Percentiles rank a stretch among this genome's conserved stretches.
These are phyloP conservation scores for Pyrenophora tritici-repentis DNA, from an alignment of 2,329 filamentous ascomycete genomes.

Conservation along the genomic window DNA sequence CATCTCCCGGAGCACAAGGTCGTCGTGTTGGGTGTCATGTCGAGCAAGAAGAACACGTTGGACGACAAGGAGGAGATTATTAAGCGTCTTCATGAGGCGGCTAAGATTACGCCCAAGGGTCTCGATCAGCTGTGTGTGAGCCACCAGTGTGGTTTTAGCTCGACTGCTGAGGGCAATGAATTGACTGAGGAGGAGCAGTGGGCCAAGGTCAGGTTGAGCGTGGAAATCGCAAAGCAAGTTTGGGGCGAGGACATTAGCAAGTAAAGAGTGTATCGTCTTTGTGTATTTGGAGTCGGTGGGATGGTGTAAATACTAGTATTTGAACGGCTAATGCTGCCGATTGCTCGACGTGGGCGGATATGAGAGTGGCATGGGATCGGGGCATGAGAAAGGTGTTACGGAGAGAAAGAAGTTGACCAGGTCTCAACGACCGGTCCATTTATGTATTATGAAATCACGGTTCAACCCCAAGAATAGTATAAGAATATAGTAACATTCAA, in stretches of 20 bases:
- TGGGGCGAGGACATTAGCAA: slow-evolving; percentile 57
- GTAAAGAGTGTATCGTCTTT: not conserved
- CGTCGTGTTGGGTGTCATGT: slow-evolving; percentile 62
- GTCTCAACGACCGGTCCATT: no score
- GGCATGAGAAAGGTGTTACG: no score
- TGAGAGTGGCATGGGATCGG: no score
- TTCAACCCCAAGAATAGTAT: no score
- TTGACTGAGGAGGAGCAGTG: slow-evolving; percentile 62
- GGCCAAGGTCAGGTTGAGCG: slow-evolving; percentile 60
- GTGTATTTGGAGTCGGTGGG: no score
- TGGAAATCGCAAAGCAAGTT: slow-evolving; percentile 62
- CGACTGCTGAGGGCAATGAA: slow-evolving; percentile 62
- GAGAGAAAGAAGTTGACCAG: no score
- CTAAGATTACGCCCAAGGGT: slow-evolving; percentile 55
- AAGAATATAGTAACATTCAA: no score
- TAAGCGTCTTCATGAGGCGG: slow-evolving; percentile 45
- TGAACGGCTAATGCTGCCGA: no score
- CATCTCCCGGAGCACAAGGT: slow-evolving; percentile 60
- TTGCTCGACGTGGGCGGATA: no score
- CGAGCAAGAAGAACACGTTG: slow-evolving; percentile 62
- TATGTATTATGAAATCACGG: no score
- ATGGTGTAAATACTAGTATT: no score
- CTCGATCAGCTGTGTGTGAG: slow-evolving; percentile 61
- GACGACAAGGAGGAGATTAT: slow-evolving; percentile 54
- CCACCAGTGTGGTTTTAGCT: slow-evolving; percentile 64